Evolutionary conservation across 441 rosid species (phyloP).

Genomic region (Pelargonium myrrhifolium): DNA sequence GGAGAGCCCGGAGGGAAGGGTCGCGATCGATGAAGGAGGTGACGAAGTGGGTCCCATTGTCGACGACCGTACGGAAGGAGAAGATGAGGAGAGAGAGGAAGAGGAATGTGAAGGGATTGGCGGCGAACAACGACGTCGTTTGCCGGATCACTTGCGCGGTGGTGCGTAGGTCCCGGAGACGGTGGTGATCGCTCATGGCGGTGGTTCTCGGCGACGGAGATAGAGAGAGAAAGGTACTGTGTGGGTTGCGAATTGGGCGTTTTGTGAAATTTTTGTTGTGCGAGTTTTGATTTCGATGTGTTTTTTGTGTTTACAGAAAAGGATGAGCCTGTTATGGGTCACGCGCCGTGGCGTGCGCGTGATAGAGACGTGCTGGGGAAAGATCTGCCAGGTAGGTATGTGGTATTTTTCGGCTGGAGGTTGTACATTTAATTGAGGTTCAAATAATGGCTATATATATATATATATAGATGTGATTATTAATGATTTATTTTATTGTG

Average conservation of each 20-base stretch:
- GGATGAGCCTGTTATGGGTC: not conserved
- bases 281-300: not conserved
- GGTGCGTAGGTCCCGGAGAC: constrained; percentile 50
- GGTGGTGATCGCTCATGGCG: constrained; percentile 63
- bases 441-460: too few relatives aligned
- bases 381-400: not conserved
- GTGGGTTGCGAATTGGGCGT: too few relatives aligned
- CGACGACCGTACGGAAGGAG: constrained; percentile 72
- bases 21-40: constrained; percentile 74
- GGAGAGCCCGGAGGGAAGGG: constrained; percentile 71
- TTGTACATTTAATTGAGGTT: constrained; percentile 13
- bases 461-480: too few relatives aligned
- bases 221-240: not conserved
- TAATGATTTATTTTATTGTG: too few relatives aligned
- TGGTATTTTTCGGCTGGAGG: not conserved
- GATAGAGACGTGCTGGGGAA: not conserved
- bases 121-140: constrained; percentile 39
- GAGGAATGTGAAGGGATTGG: constrained; percentile 50
- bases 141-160: constrained; percentile 50
- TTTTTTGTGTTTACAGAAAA: not conserved
- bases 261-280: not conserved
- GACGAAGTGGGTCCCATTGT: constrained; percentile 52
- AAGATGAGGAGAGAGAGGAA: constrained; percentile 64
- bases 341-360: not conserved
- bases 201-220: constrained; percentile 11